phyloP scores from a whole-genome alignment of 225 moss, liverwort and hornwort species.

The Sphagnum tenellum region DNA sequence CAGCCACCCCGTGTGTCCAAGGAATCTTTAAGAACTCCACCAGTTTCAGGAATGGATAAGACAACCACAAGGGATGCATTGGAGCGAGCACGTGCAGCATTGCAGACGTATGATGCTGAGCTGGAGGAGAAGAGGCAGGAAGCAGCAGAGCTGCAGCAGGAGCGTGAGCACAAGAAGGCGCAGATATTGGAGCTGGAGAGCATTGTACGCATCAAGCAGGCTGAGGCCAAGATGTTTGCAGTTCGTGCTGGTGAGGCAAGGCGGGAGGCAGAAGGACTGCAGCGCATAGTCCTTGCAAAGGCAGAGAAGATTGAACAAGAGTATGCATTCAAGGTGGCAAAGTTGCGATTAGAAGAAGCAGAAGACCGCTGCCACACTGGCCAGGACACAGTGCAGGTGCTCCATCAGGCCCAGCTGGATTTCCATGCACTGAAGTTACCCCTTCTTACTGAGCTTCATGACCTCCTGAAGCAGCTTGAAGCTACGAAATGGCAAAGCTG shows the following conservation, averaged over 20 bases:
- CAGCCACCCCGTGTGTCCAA: slow-evolving; percentile 3
- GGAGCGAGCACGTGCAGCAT: slow-evolving; percentile 77
- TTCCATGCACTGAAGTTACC: slow-evolving; percentile 46
- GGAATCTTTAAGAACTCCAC: slow-evolving; percentile 19
- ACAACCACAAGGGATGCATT: slow-evolving; percentile 43
- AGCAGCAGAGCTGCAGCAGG: slow-evolving; percentile 74
- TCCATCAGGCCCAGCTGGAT: slow-evolving; percentile 46
- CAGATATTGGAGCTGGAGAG: slow-evolving; percentile 86
- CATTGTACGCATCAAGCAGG: slow-evolving; percentile 85
- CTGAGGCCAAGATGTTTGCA: slow-evolving; percentile 81
- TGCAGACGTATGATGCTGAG: slow-evolving; percentile 72
- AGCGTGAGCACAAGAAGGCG: slow-evolving; percentile 64
- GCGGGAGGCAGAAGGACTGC: slow-evolving; percentile 78
- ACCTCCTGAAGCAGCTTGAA: slow-evolving; percentile 59
- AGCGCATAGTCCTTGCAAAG: slow-evolving; percentile 80
- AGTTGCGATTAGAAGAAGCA: slow-evolving; percentile 67
- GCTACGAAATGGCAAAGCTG: slow-evolving; percentile 53
- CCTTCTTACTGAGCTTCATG: slow-evolving; percentile 40
- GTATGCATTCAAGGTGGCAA: slow-evolving; percentile 51
- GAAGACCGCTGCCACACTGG: slow-evolving; percentile 73
- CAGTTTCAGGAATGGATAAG: slow-evolving; percentile 18
- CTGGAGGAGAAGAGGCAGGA: slow-evolving; percentile 78
- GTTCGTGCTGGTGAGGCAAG: slow-evolving; percentile 90
- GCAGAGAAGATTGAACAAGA: slow-evolving; percentile 89
- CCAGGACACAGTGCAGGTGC: slow-evolving; percentile 66